Percentiles rank a stretch among this genome's conserved stretches.
Conservation (phyloP, 176 grass and related monocot genomes). For the Carex littledalei region DNA sequence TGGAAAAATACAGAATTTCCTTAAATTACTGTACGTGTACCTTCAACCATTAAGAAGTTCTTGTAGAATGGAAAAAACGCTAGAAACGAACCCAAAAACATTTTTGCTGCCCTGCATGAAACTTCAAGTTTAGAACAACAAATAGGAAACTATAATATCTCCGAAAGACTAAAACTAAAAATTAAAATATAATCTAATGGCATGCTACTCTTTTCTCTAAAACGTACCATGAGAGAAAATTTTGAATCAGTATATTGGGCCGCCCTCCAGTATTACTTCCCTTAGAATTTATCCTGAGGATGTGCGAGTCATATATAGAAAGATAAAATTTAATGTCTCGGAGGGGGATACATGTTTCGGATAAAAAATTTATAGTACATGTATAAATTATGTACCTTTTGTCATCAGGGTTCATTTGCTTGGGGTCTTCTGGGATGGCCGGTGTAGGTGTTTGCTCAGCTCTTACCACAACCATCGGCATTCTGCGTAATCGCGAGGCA, state of each 20-base stretch:
- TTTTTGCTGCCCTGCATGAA: no score
- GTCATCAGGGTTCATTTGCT: not conserved
- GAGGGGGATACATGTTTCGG: not conserved
- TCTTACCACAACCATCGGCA: not conserved
- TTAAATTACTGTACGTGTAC: not conserved
- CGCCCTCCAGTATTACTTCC: not conserved
- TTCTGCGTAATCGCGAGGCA: not conserved
- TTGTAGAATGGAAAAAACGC: constrained; percentile 23
- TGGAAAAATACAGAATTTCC: not conserved
- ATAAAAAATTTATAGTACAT: not conserved
- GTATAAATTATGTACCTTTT: not conserved
- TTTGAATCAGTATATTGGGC: not conserved
- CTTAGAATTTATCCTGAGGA: not conserved
- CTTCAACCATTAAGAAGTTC: constrained; percentile 22
- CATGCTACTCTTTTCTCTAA: not conserved
- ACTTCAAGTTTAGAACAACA: not conserved
- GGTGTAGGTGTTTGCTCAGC: not conserved
- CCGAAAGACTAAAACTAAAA: not conserved
- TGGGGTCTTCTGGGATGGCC: not conserved
- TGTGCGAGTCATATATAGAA: not conserved
- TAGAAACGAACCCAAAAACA: no score
- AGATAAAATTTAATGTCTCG: not conserved
- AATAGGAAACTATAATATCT: not conserved
- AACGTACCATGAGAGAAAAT: not conserved
- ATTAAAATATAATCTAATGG: not conserved